Evolutionary conservation across 2,329 filamentous ascomycete genomes (phyloP), one percentile per base, ranked within the genome.

Genomic region (Orbilia oligospora): DNA sequence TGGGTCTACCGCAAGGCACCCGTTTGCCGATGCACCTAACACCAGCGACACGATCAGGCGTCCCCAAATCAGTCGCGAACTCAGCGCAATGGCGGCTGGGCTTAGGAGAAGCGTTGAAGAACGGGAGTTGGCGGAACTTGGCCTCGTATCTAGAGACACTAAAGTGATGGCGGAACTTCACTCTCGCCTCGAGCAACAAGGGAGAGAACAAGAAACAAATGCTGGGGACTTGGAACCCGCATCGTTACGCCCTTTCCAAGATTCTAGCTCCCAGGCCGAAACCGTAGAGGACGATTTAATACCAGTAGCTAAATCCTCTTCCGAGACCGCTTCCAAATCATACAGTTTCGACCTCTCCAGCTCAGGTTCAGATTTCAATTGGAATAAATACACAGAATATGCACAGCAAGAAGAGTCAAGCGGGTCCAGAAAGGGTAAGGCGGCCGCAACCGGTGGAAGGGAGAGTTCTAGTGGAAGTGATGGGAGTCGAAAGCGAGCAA

Each of bases 91-190:
- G 46, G 78, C 78, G 53, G 66, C 80, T 6, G 81, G 81, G 58
- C 70, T 82, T 36, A 75, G 80, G 27, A 80, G 81, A 24, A 64
- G 63, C 36, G 76, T 81, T 33, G 81, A 82, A 24, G 81, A 82
- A 33, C 64, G 63, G 24, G 48, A 51, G 27, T n/a, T n/a, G n/a
- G n/a, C n/a, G n/a, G n/a, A n/a, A n/a, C n/a, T n/a, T n/a, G n/a
- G n/a, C n/a, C n/a, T n/a, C n/a, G n/a, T n/a, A n/a, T n/a, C n/a
- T n/a, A n/a, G n/a, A n/a, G n/a, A n/a, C n/a, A n/a, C n/a, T n/a
- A n/a, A 63, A 70, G 48, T 24, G 55, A n/a, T n/a, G 48, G 73
- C 56, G 5, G 53, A 72, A 5, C 22, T 44, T 9, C n/a, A 55
- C 14, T 41, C 27, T 44, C 63, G 58, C 41, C 48, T 44, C 3